Evolutionary conservation across 495 filamentous ascomycete genomes (phyloP).

Genomic region (Aeminium ludgeri): DNA sequence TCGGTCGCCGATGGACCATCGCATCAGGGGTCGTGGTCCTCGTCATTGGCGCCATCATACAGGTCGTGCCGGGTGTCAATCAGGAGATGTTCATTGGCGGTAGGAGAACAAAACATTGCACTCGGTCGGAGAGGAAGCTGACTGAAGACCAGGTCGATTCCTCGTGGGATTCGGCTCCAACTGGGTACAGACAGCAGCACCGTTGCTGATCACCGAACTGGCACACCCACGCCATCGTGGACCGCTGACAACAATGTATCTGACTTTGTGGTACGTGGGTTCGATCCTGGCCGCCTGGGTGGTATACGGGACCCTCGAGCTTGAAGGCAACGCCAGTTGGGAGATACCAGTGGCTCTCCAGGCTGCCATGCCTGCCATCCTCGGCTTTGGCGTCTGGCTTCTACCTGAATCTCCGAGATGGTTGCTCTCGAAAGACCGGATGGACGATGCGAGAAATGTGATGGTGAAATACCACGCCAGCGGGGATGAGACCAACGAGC

Average conservation of each 20-base stretch:
- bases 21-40: slow-evolving; percentile 49
- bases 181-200: slow-evolving; percentile 17
- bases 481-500: slow-evolving; percentile 36
- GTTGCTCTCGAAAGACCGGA: slow-evolving; percentile 30
- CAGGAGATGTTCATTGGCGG: slow-evolving; percentile 16
- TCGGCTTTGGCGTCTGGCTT: slow-evolving; percentile 38
- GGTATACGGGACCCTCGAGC: slow-evolving; percentile 28
- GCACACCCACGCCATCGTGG: slow-evolving; percentile 27
- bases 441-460: slow-evolving; percentile 17
- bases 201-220: slow-evolving; percentile 55
- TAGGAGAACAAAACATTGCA: too few relatives aligned
- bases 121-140: too few relatives aligned
- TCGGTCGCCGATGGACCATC: slow-evolving; percentile 39
- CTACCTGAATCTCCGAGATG: slow-evolving; percentile 47
- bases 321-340: slow-evolving; percentile 34
- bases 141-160: not conserved
- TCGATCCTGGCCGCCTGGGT: slow-evolving; percentile 29
- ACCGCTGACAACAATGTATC: slow-evolving; percentile 27
- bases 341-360: slow-evolving; percentile 37
- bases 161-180: slow-evolving; percentile 7
- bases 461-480: slow-evolving; percentile 33
- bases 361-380: slow-evolving; percentile 32
- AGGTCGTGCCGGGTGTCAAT: slow-evolving; percentile 35
- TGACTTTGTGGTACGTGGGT: slow-evolving; percentile 29
- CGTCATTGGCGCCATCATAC: slow-evolving; percentile 59